Base-by-base conservation (phyloP, 305 asterid genomes). In the Solanum hybrid region DNA sequence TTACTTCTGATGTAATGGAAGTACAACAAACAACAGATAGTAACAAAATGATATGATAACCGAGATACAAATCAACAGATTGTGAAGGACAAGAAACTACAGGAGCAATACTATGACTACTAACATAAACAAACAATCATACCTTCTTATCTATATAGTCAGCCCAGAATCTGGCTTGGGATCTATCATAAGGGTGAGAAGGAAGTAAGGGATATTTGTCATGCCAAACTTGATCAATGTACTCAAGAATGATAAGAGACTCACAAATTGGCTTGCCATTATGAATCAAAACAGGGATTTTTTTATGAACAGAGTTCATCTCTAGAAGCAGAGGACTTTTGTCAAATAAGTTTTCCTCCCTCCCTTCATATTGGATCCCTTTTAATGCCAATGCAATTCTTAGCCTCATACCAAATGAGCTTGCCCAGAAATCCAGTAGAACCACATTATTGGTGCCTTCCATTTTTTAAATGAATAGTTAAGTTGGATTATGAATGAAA, bases 211-310 rank as follows among this genome's bases (percentile, higher is more conserved):
- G 90, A 45, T 29, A 79, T 6, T 68, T 70, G 68, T 80, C 32
- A 79, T 89, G 68, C 83, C 90, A 81, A 1, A 89, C 90, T 79
- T 89, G 45, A 82, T 89, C 89, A 82, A 89, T 81, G 57, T 89
- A 89, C 20, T 82, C 81, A 34, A 89, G 88, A 82, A 82, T 89
- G 89, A 57, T 68, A 4, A 89, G 75, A 31, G 90, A 82, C 57
- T 89, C 90, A 80, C 90, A 82, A 24, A 89, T 79, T 22, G 83
- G 32, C 17, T 68, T 89, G 65, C 89, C 73, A 89, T 89, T 89
- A 22, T 89, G 90, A 61, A 81, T 70, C 70, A 89, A 68, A 36
- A 81, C 73, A 80, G 89, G 89, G 10, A 81, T 65, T 32, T 80
- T 79, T 70, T 82, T 68, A 51, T 57, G 38, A 81, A 68, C 73